phyloP scores from a whole-genome alignment of 2,329 filamentous ascomycete genomes.

The Fusarium goolgardi region DNA sequence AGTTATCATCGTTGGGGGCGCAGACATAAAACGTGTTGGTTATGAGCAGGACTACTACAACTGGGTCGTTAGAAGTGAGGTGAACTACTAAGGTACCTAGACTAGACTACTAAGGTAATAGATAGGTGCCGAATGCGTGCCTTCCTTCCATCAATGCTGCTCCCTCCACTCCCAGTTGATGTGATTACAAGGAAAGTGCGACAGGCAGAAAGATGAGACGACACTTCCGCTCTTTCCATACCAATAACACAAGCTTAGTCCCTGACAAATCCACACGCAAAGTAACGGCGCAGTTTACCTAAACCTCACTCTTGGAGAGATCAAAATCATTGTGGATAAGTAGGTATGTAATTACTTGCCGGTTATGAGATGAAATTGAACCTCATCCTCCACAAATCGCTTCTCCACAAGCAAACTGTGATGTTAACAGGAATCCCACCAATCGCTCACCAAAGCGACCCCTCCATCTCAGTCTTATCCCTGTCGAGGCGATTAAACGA shows the following conservation, averaged over 20 bases:
- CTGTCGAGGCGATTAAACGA: slow-evolving; percentile 28
- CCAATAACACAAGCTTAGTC: slow-evolving; percentile 1
- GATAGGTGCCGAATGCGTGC: slow-evolving; percentile 1
- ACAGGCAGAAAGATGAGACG: slow-evolving; percentile 24
- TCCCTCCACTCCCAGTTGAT: neutral
- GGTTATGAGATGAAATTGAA: slow-evolving; percentile 23
- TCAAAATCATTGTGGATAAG: neutral
- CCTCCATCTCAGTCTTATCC: slow-evolving; percentile 33
- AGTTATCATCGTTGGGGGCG: neutral
- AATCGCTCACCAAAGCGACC: slow-evolving; percentile 28
- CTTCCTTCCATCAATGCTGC: slow-evolving; percentile 9
- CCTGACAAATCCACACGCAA: slow-evolving; percentile 14
- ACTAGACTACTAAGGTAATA: neutral
- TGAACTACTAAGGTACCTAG: neutral
- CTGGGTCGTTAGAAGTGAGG: neutral
- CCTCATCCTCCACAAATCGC: slow-evolving; percentile 24
- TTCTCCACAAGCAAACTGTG: slow-evolving; percentile 37
- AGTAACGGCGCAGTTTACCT: slow-evolving; percentile 24
- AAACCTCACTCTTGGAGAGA: slow-evolving; percentile 8
- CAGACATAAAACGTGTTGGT: slow-evolving; percentile 16
- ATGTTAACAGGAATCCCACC: slow-evolving; percentile 33
- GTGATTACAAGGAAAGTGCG: slow-evolving; percentile 6
- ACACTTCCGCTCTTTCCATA: slow-evolving; percentile 18
- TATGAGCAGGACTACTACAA: neutral
- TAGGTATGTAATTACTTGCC: neutral